These are phyloP conservation scores for Rhizophagus clarus DNA, from an alignment of 192 early-diverging fungal species.

Conservation along the genomic window DNA sequence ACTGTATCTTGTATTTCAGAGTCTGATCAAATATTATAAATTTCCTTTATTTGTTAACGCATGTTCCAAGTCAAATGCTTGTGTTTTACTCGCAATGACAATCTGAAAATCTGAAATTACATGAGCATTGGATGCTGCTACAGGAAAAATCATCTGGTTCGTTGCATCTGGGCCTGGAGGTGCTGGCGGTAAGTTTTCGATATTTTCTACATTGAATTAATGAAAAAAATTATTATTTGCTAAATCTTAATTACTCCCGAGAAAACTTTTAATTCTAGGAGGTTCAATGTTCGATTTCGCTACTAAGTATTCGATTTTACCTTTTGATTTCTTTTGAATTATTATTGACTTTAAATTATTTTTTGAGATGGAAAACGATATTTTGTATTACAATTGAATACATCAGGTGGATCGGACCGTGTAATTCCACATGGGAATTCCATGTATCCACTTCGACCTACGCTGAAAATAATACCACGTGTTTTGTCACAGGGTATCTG, in stretches of 20 bases:
- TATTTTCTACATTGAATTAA: too few relatives aligned
- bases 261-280: not conserved
- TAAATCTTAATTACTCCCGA: not conserved
- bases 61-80: not conserved
- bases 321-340: too few relatives aligned
- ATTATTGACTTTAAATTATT: too few relatives aligned
- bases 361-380: not conserved
- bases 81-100: not conserved
- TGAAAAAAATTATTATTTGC: too few relatives aligned
- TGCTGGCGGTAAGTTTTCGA: too few relatives aligned
- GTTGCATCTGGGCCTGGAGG: not conserved
- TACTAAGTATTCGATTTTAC: not conserved
- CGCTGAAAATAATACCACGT: too few relatives aligned
- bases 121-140: not conserved
- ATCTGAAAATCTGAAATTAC: not conserved
- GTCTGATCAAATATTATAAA: not conserved
- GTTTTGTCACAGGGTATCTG: too few relatives aligned
- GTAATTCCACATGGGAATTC: too few relatives aligned
- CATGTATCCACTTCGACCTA: too few relatives aligned
- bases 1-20: not conserved
- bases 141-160: not conserved
- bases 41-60: not conserved
- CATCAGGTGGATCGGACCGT: too few relatives aligned
- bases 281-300: not conserved
- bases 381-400: not conserved